A percentile compares a stretch with the other conserved stretches of the same genome.
phyloP scores from a whole-genome alignment of 495 filamentous ascomycete genomes.

The Xylaria telfairii region DNA sequence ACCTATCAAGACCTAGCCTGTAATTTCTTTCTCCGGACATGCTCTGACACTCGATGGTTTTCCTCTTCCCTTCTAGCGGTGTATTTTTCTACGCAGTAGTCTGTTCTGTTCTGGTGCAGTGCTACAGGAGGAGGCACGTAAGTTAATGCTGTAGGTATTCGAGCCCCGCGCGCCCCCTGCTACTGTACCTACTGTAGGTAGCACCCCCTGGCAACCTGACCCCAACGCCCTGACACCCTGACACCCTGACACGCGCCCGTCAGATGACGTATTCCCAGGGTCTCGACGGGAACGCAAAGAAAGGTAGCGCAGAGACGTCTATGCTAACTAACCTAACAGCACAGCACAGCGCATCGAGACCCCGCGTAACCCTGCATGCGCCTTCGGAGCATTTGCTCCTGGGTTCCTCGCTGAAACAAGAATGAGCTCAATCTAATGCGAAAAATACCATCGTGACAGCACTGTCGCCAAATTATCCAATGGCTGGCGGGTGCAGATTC shows the following conservation, averaged over 20 bases:
- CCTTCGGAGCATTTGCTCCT: conserved; percentile 21
- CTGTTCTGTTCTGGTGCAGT: background rate
- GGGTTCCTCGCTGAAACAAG: background rate
- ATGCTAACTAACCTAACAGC: no score
- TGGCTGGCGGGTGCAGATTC: background rate
- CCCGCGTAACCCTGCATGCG: conserved; percentile 4
- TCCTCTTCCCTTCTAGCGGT: conserved; percentile 4
- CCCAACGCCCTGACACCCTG: no score
- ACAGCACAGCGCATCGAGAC: background rate
- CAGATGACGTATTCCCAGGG: conserved; percentile 15
- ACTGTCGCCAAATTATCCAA: background rate
- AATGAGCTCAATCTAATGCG: background rate
- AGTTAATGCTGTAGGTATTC: conserved; percentile 1
- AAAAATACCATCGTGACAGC: background rate
- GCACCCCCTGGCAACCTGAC: no score
- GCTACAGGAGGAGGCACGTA: background rate
- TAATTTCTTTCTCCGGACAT: background rate
- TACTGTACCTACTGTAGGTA: no score
- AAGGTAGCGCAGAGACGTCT: background rate
- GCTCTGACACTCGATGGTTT: background rate
- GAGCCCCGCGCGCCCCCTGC: background rate
- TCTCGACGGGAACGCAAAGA: background rate
- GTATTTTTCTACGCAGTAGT: background rate
- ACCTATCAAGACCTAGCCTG: conserved; percentile 9
- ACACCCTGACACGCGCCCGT: conserved; percentile 10